These are phyloP conservation scores for Debaryomycetaceae sp. DNA, from an alignment of 1,139 yeast species.

Conservation along the genomic window DNA sequence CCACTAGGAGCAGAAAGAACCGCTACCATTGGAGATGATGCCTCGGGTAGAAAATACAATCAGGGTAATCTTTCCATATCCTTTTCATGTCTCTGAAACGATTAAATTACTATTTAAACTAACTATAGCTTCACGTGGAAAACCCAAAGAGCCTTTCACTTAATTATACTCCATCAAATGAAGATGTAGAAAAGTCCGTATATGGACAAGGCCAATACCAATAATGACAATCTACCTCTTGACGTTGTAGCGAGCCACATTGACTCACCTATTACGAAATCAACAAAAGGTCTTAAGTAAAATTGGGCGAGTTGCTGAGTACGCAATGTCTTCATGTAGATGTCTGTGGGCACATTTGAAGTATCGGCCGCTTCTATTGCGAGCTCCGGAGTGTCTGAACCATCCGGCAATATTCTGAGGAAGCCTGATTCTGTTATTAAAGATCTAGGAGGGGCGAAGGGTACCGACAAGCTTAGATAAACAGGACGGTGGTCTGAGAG, in stretches of 20 bases:
- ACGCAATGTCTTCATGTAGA: constrained; percentile 42
- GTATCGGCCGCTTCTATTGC: constrained; percentile 3
- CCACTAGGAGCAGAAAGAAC: too few species aligned
- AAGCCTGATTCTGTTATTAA: constrained; percentile 41
- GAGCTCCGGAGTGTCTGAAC: not conserved
- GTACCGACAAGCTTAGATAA: constrained; percentile 42
- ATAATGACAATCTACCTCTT: constrained; percentile 31
- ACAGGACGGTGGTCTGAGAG: constrained; percentile 45
- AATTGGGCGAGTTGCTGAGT: constrained; percentile 29
- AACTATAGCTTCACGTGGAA: too few species aligned
- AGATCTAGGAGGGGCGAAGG: constrained; percentile 39
- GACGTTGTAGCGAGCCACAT: constrained; percentile 39
- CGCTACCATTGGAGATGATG: too few species aligned
- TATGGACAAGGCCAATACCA: constrained; percentile 7
- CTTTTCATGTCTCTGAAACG: too few species aligned
- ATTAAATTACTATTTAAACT: too few species aligned
- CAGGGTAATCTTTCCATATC: too few species aligned
- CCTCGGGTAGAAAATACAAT: too few species aligned
- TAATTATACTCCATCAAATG: not conserved
- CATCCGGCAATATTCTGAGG: constrained; percentile 31
- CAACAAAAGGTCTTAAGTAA: constrained; percentile 29
- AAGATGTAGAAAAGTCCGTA: constrained; percentile 5
- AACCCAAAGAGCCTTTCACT: not conserved
- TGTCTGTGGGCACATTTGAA: constrained; percentile 28
- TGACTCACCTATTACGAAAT: constrained; percentile 34